Conservation (phyloP, 148 eudicot genomes). For the Camellia sinensis region DNA sequence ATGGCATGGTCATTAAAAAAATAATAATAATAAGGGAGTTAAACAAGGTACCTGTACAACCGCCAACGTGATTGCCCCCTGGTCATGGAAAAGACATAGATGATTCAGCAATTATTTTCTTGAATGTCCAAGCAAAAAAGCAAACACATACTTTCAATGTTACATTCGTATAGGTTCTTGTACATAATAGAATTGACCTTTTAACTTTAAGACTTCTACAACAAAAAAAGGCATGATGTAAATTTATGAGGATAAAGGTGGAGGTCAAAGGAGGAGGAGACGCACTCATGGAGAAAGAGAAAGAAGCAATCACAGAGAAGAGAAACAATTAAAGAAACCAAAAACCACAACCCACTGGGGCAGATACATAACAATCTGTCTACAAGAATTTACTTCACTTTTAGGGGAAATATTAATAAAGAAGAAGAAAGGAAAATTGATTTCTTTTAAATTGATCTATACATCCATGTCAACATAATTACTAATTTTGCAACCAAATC, state of each 20-base stretch:
- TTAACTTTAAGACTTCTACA: neutral
- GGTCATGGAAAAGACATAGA: constrained; percentile 21
- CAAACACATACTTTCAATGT: neutral
- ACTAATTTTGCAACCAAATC: too few relatives aligned
- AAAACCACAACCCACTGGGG: neutral
- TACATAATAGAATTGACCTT: neutral
- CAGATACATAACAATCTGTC: too few relatives aligned
- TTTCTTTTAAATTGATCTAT: too few relatives aligned
- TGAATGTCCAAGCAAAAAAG: neutral
- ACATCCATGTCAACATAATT: too few relatives aligned
- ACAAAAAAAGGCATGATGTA: neutral
- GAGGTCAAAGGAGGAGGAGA: neutral
- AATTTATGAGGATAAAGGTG: neutral
- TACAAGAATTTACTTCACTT: too few relatives aligned
- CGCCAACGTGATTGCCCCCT: constrained; percentile 91
- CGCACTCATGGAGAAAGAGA: neutral
- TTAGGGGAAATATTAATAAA: too few relatives aligned
- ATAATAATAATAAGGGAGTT: neutral
- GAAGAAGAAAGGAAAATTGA: too few relatives aligned
- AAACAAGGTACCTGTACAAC: constrained; percentile 73
- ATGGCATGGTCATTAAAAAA: too few relatives aligned
- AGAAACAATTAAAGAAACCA: neutral
- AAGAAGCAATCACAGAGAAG: neutral
- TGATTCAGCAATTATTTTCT: constrained; percentile 4
- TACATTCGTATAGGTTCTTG: neutral